Evolutionary conservation across 1,284 basidiomycete species (phyloP).

Genomic region (Apiotrichum montevideense): DNA sequence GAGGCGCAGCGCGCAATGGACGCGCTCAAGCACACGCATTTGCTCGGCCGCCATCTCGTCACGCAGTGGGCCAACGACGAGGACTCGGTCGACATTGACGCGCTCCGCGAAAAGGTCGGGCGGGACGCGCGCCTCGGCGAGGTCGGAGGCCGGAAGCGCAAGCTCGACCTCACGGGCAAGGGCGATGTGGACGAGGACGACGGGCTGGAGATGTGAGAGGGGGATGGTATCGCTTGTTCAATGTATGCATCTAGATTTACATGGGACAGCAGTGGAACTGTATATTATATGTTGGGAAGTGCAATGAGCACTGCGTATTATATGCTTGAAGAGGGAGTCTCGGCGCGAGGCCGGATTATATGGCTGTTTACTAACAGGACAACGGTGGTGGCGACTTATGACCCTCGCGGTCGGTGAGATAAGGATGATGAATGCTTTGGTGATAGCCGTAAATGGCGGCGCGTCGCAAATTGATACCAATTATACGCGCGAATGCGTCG

Average conservation of each 20-base stretch:
- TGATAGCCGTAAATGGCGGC: no score
- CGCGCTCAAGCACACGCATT: slow-evolving; percentile 84
- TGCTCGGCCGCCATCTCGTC: slow-evolving; percentile 89
- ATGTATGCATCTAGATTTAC: slow-evolving; percentile 3
- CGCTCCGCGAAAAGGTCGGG: slow-evolving; percentile 64
- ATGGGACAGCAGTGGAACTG: not conserved
- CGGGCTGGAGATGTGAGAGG: slow-evolving; percentile 26
- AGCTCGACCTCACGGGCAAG: slow-evolving; percentile 33
- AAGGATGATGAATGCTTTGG: no score
- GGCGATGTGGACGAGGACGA: slow-evolving; percentile 26
- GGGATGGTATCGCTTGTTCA: not conserved
- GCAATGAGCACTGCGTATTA: no score
- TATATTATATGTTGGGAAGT: no score
- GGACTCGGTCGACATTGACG: slow-evolving; percentile 60
- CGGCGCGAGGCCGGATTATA: no score
- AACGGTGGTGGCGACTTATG: no score
- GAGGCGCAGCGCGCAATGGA: slow-evolving; percentile 82
- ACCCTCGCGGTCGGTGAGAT: no score
- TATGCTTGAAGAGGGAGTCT: no score
- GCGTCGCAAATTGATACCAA: no score
- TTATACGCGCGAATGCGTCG: no score
- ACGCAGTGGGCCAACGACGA: slow-evolving; percentile 81
- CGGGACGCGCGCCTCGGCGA: slow-evolving; percentile 32
- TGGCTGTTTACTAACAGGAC: no score
- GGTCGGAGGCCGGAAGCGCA: slow-evolving; percentile 36